phyloP scores from a whole-genome alignment of 768 basidiomycete species.

The Mrakia blollopis region DNA sequence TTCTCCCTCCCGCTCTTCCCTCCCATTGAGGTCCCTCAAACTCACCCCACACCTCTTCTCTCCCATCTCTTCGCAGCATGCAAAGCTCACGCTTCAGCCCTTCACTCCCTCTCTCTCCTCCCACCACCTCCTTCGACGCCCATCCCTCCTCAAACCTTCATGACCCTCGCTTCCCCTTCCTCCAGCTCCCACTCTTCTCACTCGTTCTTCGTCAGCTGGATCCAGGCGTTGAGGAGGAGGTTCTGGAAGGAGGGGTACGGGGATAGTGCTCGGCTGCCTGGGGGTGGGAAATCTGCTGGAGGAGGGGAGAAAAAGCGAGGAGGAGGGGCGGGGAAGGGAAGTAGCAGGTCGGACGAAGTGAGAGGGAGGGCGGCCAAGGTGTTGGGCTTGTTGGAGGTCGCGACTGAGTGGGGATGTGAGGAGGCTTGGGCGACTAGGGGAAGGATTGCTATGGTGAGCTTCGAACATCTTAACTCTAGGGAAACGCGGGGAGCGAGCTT shows the following conservation, averaged over 20 bases:
- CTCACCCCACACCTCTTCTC: background rate
- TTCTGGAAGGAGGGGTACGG: slow-evolving; percentile 21
- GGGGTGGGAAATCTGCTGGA: background rate
- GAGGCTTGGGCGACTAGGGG: slow-evolving; percentile 33
- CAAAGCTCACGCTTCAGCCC: slow-evolving; percentile 15
- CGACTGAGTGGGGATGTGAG: slow-evolving; percentile 37
- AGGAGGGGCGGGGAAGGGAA: background rate
- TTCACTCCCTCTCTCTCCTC: background rate
- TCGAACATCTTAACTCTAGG: too few species aligned
- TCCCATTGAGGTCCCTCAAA: background rate
- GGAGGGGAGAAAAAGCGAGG: background rate
- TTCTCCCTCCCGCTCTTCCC: background rate
- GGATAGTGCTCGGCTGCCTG: background rate
- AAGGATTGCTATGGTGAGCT: slow-evolving; percentile 32
- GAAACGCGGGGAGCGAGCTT: too few species aligned
- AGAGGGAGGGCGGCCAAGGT: background rate
- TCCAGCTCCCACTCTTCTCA: background rate
- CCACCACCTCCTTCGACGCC: slow-evolving; percentile 1
- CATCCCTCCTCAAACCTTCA: slow-evolving; percentile 12
- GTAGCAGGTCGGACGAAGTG: background rate
- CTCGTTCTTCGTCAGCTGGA: background rate
- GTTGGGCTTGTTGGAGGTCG: slow-evolving; percentile 28
- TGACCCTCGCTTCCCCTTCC: background rate
- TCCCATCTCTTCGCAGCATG: slow-evolving; percentile 7
- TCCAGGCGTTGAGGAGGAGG: background rate